Evolutionary conservation across 768 basidiomycete species (phyloP), one percentile per base, ranked within the genome.

Genomic region (Tricholoma sp.): DNA sequence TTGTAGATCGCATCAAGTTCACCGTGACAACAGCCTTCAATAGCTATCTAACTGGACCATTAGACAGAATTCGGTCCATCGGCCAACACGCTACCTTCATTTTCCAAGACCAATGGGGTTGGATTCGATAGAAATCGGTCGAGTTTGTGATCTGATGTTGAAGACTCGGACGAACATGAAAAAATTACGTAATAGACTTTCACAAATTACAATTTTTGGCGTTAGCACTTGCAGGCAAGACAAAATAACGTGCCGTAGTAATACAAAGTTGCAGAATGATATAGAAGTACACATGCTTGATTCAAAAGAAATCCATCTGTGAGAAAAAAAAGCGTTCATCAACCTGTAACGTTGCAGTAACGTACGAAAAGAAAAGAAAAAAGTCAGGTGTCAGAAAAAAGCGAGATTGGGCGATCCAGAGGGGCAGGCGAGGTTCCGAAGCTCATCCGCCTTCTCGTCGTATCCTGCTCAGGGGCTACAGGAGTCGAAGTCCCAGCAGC

Each of bases 21-120:
- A 32, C 97, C 97, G 69, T 99, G 97, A 63, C 91, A 94, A 76
- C 97, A 98, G 2, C 95, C 95, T 76, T 97, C 85, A 24, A 98
- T 78, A 6, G 94, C 95, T 61, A 98, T 79, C 86, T 94, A 53
- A 29, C 16, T 35, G 19, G 9, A 35, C 3, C 3, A 18, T 43
- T 12, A 31, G 43, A 37, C 21, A 35, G 6, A n/a, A 11, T 2
- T 24, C 31, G 8, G 6, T 8, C n/a, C 16, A 29, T 18, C 16
- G 0, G 4, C 18, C 47, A n/a, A n/a, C 9, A 31, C n/a, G 7
- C 16, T 50, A 50, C 47, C 24, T 31, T 50, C 47, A 50, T 50
- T 31, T n/a, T 11, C 10, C 16, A n/a, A n/a, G 27, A 10, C 2
- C 9, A 46, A 43, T 7, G 18, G 4, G 9, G 18, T 43, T 27